Evolutionary conservation across 1,139 yeast genomes (phyloP).

Genomic region (Geotrichum phurueaensis): DNA sequence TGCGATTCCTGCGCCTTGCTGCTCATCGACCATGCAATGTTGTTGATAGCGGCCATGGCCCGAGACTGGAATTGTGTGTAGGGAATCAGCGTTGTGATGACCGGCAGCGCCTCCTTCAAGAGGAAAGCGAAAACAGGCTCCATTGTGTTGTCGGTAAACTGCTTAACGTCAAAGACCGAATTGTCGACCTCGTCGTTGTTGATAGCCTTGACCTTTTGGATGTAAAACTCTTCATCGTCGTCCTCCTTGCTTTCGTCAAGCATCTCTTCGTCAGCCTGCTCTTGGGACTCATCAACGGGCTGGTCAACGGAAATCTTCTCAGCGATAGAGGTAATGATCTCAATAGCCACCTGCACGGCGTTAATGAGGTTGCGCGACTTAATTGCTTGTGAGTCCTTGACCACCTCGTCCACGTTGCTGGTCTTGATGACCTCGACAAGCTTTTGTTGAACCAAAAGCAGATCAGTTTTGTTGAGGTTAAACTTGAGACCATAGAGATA

Average conservation of each 20-base stretch:
- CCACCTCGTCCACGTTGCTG: slow-evolving; percentile 43
- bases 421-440: slow-evolving; percentile 22
- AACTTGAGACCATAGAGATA: slow-evolving; percentile 28
- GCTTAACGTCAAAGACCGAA: slow-evolving; percentile 10
- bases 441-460: slow-evolving; percentile 25
- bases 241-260: slow-evolving; percentile 17
- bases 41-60: slow-evolving; percentile 62
- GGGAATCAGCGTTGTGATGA: slow-evolving; percentile 2
- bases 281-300: slow-evolving; percentile 15
- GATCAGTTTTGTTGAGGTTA: slow-evolving; percentile 20
- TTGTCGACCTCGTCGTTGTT: slow-evolving; percentile 7
- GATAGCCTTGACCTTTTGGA: slow-evolving; percentile 3
- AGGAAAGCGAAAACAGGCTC: slow-evolving; percentile 7
- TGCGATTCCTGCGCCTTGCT: slow-evolving; percentile 20
- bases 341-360: slow-evolving; percentile 64
- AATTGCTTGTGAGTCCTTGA: slow-evolving; percentile 34
- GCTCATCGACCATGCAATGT: slow-evolving; percentile 39
- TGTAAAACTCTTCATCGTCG: slow-evolving; percentile 15
- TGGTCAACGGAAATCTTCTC: slow-evolving; percentile 47
- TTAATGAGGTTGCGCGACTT: slow-evolving; percentile 44
- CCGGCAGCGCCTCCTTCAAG: neutral
- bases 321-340: slow-evolving; percentile 65
- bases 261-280: slow-evolving; percentile 18
- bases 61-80: slow-evolving; percentile 37
- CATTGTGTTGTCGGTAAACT: neutral